Conservation (phyloP, 208 protist species). For the Leishmania amazonensis region DNA sequence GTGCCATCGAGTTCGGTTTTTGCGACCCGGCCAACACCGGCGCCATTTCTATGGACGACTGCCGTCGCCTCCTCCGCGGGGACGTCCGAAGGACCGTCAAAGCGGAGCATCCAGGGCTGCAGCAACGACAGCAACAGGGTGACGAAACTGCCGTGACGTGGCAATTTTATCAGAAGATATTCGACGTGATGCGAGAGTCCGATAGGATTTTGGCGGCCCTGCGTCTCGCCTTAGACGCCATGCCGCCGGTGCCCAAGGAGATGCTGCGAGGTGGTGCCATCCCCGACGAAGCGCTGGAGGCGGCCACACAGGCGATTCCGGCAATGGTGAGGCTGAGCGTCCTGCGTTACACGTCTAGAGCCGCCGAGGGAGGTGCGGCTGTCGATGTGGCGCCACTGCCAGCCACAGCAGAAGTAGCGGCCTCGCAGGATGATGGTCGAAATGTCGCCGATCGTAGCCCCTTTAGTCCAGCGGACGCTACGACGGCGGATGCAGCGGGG, state of each 20-base stretch:
- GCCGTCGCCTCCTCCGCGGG: slow-evolving; percentile 39
- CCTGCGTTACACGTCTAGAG: background rate
- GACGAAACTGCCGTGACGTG: slow-evolving; percentile 33
- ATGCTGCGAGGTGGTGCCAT: slow-evolving; percentile 37
- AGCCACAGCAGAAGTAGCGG: too few relatives aligned
- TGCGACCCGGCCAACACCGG: slow-evolving; percentile 58
- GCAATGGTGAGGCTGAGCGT: slow-evolving; percentile 29
- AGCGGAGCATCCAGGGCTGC: background rate
- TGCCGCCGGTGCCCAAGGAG: slow-evolving; percentile 35
- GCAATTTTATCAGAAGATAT: slow-evolving; percentile 67
- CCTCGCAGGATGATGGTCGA: background rate
- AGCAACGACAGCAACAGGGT: background rate
- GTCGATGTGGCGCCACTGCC: background rate
- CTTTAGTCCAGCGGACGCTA: background rate
- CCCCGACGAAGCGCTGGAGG: slow-evolving; percentile 24
- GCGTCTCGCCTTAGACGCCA: slow-evolving; percentile 46
- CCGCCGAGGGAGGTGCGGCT: background rate
- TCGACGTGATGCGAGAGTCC: slow-evolving; percentile 70
- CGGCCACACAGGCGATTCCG: slow-evolving; percentile 19
- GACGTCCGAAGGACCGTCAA: background rate
- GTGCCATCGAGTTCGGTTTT: slow-evolving; percentile 62
- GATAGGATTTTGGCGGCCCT: slow-evolving; percentile 49
- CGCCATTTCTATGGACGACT: slow-evolving; percentile 49
- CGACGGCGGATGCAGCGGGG: background rate
- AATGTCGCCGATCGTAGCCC: too few relatives aligned